phyloP scores from a whole-genome alignment of 2,329 filamentous ascomycete species.

The Didymella segeticola region DNA sequence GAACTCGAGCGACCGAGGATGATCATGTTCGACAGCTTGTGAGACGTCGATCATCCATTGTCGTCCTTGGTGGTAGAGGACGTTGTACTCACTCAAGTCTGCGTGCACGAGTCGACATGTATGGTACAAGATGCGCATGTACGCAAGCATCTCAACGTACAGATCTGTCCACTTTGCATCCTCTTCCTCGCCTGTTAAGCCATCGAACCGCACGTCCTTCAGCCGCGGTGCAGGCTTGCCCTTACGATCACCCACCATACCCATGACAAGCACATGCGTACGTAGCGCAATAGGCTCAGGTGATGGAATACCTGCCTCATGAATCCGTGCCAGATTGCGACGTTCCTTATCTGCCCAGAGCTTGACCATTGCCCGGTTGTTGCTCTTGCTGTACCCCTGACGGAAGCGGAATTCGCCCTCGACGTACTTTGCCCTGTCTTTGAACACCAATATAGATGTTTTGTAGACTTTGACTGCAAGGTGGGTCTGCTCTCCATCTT shows the following conservation, averaged over 20 bases:
- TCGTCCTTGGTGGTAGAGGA: constrained; percentile 82
- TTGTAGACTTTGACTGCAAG: constrained; percentile 99
- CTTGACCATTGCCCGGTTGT: constrained; percentile 96
- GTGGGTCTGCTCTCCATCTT: constrained; percentile 62
- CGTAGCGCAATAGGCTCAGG: constrained; percentile 89
- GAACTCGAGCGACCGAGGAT: constrained; percentile 91
- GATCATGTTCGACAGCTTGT: constrained; percentile 95
- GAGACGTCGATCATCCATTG: constrained; percentile 97
- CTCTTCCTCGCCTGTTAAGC: constrained; percentile 61
- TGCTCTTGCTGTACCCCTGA: constrained; percentile 89
- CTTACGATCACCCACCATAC: constrained; percentile 84
- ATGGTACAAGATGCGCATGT: constrained; percentile 95
- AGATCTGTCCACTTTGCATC: constrained; percentile 77
- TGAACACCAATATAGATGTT: constrained; percentile 96
- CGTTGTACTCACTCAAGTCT: constrained; percentile 97
- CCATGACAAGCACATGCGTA: constrained; percentile 95
- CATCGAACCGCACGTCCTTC: constrained; percentile 79
- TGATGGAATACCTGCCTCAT: constrained; percentile 84
- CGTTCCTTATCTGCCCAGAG: constrained; percentile 99
- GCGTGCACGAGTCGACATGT: constrained; percentile 91
- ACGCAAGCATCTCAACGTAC: constrained; percentile 82
- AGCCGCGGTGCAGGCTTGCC: constrained; percentile 88
- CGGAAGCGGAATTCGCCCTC: constrained; percentile 93
- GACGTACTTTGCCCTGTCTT: constrained; percentile 95
- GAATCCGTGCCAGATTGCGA: constrained; percentile 85